Evolutionary conservation across 345 rosid species (phyloP).

Genomic region (Syzygium grande): DNA sequence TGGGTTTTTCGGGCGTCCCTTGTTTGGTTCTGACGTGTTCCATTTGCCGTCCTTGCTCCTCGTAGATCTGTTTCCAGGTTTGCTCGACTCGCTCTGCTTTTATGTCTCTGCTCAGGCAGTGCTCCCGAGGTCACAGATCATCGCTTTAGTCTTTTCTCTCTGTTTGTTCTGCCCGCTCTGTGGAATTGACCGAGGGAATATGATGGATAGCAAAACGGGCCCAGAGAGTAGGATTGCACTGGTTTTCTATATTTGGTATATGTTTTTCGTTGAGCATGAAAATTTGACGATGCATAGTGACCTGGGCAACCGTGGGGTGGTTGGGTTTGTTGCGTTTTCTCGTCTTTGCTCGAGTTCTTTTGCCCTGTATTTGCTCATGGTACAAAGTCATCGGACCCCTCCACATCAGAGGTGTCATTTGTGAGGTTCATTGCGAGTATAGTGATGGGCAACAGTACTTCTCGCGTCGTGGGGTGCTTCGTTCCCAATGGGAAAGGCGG

Average conservation of each 20-base stretch:
- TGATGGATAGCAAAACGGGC: background rate
- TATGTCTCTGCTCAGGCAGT: constrained; percentile 25
- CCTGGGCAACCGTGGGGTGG: constrained; percentile 37
- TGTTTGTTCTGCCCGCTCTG: background rate
- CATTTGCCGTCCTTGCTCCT: constrained; percentile 35
- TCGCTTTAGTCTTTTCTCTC: constrained; percentile 16
- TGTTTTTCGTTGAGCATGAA: constrained; percentile 13
- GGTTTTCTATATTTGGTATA: background rate
- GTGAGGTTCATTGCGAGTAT: constrained; percentile 12
- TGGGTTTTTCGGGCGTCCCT: constrained; percentile 22
- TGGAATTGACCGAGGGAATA: background rate
- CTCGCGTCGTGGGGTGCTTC: constrained; percentile 93
- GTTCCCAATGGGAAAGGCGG: constrained; percentile 77
- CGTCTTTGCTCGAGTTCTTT: constrained; percentile 31
- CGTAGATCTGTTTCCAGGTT: constrained; percentile 59
- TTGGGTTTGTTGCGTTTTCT: constrained; percentile 41
- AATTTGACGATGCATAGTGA: constrained; percentile 52
- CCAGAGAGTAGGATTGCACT: background rate
- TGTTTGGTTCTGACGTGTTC: constrained; percentile 55
- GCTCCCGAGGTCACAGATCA: constrained; percentile 66
- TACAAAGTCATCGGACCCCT: constrained; percentile 39
- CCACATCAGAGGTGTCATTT: constrained; percentile 28
- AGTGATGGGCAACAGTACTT: constrained; percentile 86
- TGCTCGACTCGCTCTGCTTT: constrained; percentile 44
- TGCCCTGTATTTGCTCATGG: constrained; percentile 43